Evolutionary conservation across 2,329 filamentous ascomycete genomes (phyloP), one percentile per base, ranked within the genome.

Genomic region (Penicillium brevicompactum): DNA sequence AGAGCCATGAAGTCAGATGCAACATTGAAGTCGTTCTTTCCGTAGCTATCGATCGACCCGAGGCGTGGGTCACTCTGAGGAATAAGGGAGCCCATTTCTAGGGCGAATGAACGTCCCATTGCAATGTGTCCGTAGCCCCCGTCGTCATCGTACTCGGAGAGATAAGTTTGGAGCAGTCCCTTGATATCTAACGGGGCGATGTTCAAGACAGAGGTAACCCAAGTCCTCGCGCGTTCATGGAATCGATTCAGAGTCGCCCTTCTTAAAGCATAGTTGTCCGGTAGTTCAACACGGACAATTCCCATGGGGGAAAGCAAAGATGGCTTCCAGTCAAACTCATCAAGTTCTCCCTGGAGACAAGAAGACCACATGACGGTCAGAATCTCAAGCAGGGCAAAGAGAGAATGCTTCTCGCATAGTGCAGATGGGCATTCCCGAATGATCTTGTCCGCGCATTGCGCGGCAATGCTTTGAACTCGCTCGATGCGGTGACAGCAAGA

Each of bases 1-100:
- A 99, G 93, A 1, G 94, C 92, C 69, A 99, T 86, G 66, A 99
- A 96, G 70, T 97, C 93, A 2, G 94, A 97, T 0, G 91, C 92
- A 10, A 92, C 92, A 70, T 97, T 96, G 71, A 97, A 88, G 59
- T 85, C 85, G 51, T 85, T 85, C 46, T 88, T 85, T 16, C 88
- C 87, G 59, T 90, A 83, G 34, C 82, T 83, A 62, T 95, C 90
- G 46, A 99, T 86, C 6, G 91, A 92, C 14, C 75, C 87, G 41
- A 99, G 81, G 59, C 91, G 86, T 68, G 95, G 91, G 70, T 99
- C 93, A 9, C 89, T 92, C 5, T 84, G 82, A 5, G 95, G 93
- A 53, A 99, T 91, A 14, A 88, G 80, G 8, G 91, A 90, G 3
- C 94, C 94, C 80, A 97, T 90, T 68, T 99, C 92, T 27, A 96